These are phyloP conservation scores for Prillingera fragicola DNA, from an alignment of 1,284 basidiomycete genomes.

Conservation along the genomic window DNA sequence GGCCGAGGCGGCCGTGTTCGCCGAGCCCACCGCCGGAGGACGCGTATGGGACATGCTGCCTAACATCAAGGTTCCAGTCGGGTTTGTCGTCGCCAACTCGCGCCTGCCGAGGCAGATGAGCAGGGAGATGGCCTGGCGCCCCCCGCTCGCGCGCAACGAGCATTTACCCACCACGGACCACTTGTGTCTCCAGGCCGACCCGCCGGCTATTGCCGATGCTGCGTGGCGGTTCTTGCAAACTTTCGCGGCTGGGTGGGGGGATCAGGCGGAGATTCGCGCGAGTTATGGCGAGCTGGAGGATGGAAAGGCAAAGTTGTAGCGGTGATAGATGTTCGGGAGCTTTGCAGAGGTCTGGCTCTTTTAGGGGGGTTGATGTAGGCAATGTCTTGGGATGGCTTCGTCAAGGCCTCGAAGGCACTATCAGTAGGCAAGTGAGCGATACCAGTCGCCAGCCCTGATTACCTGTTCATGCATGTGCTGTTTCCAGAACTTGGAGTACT, in stretches of 20 bases:
- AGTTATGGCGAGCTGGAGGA: not conserved
- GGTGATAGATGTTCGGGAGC: not conserved
- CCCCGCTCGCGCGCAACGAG: slow-evolving; percentile 26
- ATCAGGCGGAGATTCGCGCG: not conserved
- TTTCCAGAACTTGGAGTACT: too few species aligned
- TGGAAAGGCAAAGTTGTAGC: not conserved
- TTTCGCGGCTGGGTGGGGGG: slow-evolving; percentile 1
- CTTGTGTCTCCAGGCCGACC: too few species aligned
- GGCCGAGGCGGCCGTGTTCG: slow-evolving; percentile 29
- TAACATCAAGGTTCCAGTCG: slow-evolving; percentile 22
- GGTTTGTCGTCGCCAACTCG: slow-evolving; percentile 29
- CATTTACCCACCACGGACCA: slow-evolving; percentile 28
- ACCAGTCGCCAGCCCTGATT: too few species aligned
- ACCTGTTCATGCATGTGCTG: too few species aligned
- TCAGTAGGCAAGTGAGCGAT: too few species aligned
- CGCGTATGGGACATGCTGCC: slow-evolving; percentile 30
- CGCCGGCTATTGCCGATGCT: too few species aligned
- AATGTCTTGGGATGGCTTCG: not conserved
- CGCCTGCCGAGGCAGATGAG: slow-evolving; percentile 20
- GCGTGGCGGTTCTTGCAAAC: too few species aligned
- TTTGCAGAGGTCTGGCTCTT: too few species aligned
- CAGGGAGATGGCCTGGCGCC: slow-evolving; percentile 31
- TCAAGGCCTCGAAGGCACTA: too few species aligned
- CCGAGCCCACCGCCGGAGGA: slow-evolving; percentile 19
- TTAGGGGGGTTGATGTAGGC: too few species aligned